Base-by-base conservation (phyloP, 2,329 filamentous ascomycete species). In the Fusarium brachygibbosum region DNA sequence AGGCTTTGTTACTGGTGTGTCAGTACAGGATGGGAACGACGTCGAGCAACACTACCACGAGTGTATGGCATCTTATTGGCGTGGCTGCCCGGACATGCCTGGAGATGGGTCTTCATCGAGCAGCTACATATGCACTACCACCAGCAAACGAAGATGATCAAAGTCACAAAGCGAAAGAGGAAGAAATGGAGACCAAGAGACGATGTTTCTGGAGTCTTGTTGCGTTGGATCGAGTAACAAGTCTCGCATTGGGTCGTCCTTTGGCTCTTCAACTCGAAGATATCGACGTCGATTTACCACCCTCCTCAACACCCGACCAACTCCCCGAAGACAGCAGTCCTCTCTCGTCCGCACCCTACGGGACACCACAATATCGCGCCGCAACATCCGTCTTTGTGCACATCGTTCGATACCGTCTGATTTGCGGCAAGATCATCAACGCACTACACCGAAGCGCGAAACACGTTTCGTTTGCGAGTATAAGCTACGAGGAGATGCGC, bases 61-160 rank as follows among this genome's bases (percentile, higher is more conserved):
- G 80, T 53, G 77, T 84, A 29, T 84, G 82, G 81, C 81, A 83
- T 63, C 75, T 83, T 4, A 80, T 83, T 14, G 80, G 81, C 0
- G 77, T 82, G 10, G 80, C 81, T 2, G 79, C 79, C 1, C 74
- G 80, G 9, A 81, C 80, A 31, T 80, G 80, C 51, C 72, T 81
- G 19, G 80, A 82, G 51, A 74, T 83, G 46, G 81, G 81, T 0
- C 63, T 83, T 0, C 81, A 83, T 58, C 76, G 79, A 29, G 79
- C 80, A 16, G 73, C 79, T 2, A 76, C 75, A 0, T 82, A 82
- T 55, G 58, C 69, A 4, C 19, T 74, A 6, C 50, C 66, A 1
- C 42, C n/a, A 6, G 12, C 21, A 32, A 29, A 14, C 17, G 52
- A 56, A 12, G 44, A 37, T 13, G 38, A 57, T 4, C 3, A 21